Evolutionary conservation across 2,329 filamentous ascomycete genomes (phyloP), one percentile per base, ranked within the genome.

Genomic region (Sporothrix schenckii): DNA sequence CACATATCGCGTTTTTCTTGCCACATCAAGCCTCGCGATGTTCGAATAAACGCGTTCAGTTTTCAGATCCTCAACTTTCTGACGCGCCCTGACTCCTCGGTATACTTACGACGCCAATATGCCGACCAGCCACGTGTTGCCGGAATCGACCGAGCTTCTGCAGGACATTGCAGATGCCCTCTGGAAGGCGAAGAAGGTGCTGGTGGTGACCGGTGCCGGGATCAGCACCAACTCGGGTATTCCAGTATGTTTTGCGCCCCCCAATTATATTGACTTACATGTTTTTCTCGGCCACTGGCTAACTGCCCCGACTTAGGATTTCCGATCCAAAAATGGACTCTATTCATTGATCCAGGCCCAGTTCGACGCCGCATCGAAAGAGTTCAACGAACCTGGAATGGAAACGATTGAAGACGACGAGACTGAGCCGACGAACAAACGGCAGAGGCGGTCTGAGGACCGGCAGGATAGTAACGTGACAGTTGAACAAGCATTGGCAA

Each of bases 171-270:
- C 90, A 75, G 86, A 91, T 76, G 80, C 83, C 3, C 80, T 92
- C 58, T 84, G 85, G 73, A 89, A 88, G 77, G 86, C 90, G 13
- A 86, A 85, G 72, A 92, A 91, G 77, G 84, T 91, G n/a, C 84
- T 92, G 10, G 87, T 92, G 24, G 83, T 92, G 44, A 92, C 90
- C 0, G 90, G 90, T 66, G 90, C 90, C 65, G 90, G 90, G 68
- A 92, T 92, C 76, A 91, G 89, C 77, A 92, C 90, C 66, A 92
- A 91, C 77, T 91, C 89, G 73, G 90, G 90, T 69, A 92, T 92
- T 76, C 90, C 90, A 66, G 90, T 92, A 82, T 76, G 85, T 67
- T 49, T 19, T 41, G 14, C 21, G 2, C 9, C 7, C 63, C 30
- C 61, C 73, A 14, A 24, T 13, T 4, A 3, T 5, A 14, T 63